These are phyloP conservation scores for Cladosporium sp. DNA, from an alignment of 2,329 filamentous ascomycete genomes.

Conservation along the genomic window DNA sequence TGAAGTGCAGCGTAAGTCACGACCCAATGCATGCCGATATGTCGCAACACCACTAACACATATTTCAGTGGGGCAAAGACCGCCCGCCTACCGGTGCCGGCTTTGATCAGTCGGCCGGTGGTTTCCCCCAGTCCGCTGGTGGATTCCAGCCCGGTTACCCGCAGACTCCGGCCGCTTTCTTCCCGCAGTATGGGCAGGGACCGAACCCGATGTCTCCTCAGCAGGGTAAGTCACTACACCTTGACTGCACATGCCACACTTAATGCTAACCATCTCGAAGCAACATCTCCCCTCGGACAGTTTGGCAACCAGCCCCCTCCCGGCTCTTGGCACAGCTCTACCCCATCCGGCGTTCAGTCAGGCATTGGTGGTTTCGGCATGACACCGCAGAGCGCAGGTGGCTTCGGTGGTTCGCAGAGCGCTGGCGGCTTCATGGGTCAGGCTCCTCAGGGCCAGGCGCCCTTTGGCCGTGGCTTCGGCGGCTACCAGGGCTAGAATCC, in stretches of 20 bases:
- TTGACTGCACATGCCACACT: not conserved
- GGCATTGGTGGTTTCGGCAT: conserved; percentile 15
- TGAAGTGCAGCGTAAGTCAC: conserved; percentile 96
- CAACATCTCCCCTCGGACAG: conserved; percentile 50
- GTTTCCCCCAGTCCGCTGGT: conserved; percentile 67
- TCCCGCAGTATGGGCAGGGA: conserved; percentile 83
- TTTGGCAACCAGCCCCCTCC: conserved; percentile 50
- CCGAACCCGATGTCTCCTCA: conserved; percentile 56
- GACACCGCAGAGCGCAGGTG: conserved; percentile 63
- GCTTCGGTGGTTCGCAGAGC: conserved; percentile 67
- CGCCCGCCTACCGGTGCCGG: conserved; percentile 69
- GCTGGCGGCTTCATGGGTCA: conserved; percentile 48
- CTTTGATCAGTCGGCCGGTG: conserved; percentile 62
- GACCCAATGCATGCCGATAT: conserved; percentile 1
- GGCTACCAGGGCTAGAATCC: conserved; percentile 53
- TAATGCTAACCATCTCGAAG: conserved; percentile 34
- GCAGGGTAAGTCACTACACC: conserved; percentile 23
- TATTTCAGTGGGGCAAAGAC: conserved; percentile 89
- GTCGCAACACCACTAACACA: conserved; percentile 25
- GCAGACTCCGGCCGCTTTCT: conserved; percentile 67
- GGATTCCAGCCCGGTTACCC: conserved; percentile 40
- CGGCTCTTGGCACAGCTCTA: conserved; percentile 42
- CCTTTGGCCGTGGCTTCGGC: conserved; percentile 49
- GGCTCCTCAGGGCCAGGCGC: conserved; percentile 39
- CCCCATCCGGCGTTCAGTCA: conserved; percentile 10